These are phyloP conservation scores for Pichia sp. DNA, from an alignment of 1,139 yeast species.

Conservation along the genomic window DNA sequence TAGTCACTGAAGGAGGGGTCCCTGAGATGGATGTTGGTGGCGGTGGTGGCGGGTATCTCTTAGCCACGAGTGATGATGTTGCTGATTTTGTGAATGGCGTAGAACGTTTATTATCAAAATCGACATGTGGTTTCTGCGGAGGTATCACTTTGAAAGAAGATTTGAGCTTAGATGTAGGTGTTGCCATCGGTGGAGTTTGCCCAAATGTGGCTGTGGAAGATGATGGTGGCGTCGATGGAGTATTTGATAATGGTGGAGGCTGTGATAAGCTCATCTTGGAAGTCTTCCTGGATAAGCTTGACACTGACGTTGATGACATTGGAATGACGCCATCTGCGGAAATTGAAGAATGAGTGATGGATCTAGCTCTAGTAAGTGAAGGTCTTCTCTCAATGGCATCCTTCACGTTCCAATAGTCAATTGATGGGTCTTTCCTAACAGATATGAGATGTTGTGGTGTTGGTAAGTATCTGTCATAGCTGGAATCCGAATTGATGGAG, in stretches of 20 bases:
- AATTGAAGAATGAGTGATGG: constrained; percentile 24
- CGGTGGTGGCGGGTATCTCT: constrained; percentile 27
- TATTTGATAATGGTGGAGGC: too few relatives aligned
- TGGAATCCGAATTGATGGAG: constrained; percentile 29
- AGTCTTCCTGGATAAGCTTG: constrained; percentile 8
- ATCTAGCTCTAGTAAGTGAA: constrained; percentile 22
- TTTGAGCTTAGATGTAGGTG: not conserved
- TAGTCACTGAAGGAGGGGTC: not conserved
- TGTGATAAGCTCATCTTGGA: constrained; percentile 10
- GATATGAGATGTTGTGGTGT: constrained; percentile 53
- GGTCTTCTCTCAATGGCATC: constrained; percentile 26
- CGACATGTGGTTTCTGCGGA: constrained; percentile 61
- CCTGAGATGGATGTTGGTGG: too few relatives aligned
- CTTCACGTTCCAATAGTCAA: constrained; percentile 62
- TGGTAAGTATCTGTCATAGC: constrained; percentile 43
- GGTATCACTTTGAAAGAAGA: constrained; percentile 52
- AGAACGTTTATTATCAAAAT: constrained; percentile 72
- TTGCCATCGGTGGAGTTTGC: too few relatives aligned
- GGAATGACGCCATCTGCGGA: constrained; percentile 14
- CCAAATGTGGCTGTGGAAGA: not conserved
- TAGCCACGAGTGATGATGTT: constrained; percentile 22
- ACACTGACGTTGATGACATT: not conserved
- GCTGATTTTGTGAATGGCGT: constrained; percentile 49
- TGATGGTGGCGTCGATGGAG: not conserved
- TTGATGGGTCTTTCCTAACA: constrained; percentile 26